Percentiles rank a stretch among this genome's conserved stretches.
These are phyloP conservation scores for Ustilago cynodontis DNA, from an alignment of 1,284 basidiomycete genomes.

Conservation along the genomic window DNA sequence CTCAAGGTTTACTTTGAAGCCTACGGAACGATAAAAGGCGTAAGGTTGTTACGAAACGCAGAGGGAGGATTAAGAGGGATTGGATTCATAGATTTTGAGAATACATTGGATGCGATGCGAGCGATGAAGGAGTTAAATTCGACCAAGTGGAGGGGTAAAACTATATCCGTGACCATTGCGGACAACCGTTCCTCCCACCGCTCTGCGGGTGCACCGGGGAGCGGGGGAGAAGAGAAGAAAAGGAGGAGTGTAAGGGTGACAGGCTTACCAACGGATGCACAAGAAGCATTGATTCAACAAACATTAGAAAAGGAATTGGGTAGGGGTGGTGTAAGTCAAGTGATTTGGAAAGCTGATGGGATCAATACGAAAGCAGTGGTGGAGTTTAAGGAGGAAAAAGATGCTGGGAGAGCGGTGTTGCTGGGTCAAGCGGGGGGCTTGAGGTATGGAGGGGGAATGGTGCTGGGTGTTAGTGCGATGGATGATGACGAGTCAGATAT, in stretches of 20 bases:
- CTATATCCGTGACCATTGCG: conserved; percentile 56
- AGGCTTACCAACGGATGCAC: conserved; percentile 61
- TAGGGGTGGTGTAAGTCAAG: conserved; percentile 44
- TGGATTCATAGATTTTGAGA: conserved; percentile 90
- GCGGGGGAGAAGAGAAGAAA: conserved; percentile 18
- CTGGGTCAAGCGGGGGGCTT: conserved; percentile 18
- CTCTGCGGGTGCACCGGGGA: neutral
- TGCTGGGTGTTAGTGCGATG: conserved; percentile 9
- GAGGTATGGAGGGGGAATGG: conserved; percentile 6
- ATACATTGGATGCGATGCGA: conserved; percentile 58
- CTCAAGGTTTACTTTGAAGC: conserved; percentile 79
- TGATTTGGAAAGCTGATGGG: conserved; percentile 59
- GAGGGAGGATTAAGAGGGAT: conserved; percentile 83
- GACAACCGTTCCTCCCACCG: conserved; percentile 28
- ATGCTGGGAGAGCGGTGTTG: conserved; percentile 53
- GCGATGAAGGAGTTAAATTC: conserved; percentile 64
- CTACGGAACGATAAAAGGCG: conserved; percentile 82
- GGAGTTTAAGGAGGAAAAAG: conserved; percentile 48
- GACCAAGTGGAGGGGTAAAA: conserved; percentile 57
- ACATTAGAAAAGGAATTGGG: conserved; percentile 57
- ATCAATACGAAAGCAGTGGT: conserved; percentile 41
- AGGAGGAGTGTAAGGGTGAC: conserved; percentile 50
- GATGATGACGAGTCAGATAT: conserved; percentile 7
- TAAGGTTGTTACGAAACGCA: conserved; percentile 81
- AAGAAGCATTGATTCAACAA: conserved; percentile 69